Evolutionary conservation across 805 yeast genomes (phyloP), one percentile per base, ranked within the genome.

Genomic region (Candida caryicola): DNA sequence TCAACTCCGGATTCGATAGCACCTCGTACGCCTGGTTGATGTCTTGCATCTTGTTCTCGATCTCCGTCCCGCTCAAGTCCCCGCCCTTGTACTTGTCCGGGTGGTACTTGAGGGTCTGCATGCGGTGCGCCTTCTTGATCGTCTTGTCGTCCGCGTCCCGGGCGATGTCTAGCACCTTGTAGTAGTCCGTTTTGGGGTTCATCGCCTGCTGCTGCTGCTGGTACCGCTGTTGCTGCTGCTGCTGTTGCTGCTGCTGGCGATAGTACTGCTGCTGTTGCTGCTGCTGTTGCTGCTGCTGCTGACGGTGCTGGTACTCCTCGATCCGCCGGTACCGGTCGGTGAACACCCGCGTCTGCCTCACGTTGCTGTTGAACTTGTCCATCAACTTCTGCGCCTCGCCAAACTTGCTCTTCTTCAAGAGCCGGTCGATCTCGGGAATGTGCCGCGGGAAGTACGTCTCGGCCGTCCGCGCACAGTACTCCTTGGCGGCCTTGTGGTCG

Each of bases 11-110:
- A 48, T 85, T 79, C 7, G 89, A 76, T 26, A 91, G 69, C 2
- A 83, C 81, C 56, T 89, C 97, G 60, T 93, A 89, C 0, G 98
- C 98, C 55, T 85, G 87, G 60, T 91, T 93, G 46, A 91, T 85
- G 39, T 83, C 90, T 33, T 95, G 88, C 90, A 91, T 93, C 52
- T 85, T 86, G 34, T 69, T 69, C 60, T 88, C 95, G 26, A 84
- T 82, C 41, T 83, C 76, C 23, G 81, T 86, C 19, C 77, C 73
- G 6, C 81, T 69, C 43, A 83, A 57, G 27, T 82, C 86, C 25
- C 79, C 81, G 1, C 71, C 70, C 51, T 79, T 80, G 55, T 85
- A 82, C 59, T 91, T 93, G 62, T 91, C 99, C 0, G 99, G 99
- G 56, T 91, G 99, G 59, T 75, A 87, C 54, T 80, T 80, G 53